These are phyloP conservation scores for Pachysandra terminalis DNA, from an alignment of 164 flowering plant genomes.

Conservation along the genomic window DNA sequence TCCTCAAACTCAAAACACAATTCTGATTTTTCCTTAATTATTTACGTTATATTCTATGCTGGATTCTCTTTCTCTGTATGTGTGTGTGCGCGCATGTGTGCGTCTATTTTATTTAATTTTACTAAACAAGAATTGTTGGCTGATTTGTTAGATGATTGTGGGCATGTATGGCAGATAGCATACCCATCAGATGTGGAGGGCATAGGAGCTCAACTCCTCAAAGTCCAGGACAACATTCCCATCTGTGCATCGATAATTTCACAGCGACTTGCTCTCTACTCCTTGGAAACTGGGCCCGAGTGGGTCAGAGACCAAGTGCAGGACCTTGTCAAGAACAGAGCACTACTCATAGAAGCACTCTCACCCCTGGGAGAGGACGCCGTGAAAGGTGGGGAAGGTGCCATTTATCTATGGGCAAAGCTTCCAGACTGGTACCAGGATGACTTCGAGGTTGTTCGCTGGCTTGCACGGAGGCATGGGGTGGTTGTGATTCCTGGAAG, in stretches of 20 bases:
- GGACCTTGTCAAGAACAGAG: slow-evolving; percentile 69
- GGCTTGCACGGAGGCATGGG: slow-evolving; percentile 75
- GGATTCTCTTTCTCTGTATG: background rate
- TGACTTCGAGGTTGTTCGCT: slow-evolving; percentile 70
- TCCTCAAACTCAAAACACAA: background rate
- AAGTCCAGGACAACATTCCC: slow-evolving; percentile 95
- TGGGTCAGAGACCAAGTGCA: slow-evolving; percentile 83
- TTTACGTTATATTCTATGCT: no score
- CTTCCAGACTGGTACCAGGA: slow-evolving; percentile 65
- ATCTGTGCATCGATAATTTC: slow-evolving; percentile 91
- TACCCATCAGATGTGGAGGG: slow-evolving; percentile 78
- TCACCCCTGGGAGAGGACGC: slow-evolving; percentile 73
- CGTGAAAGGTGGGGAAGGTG: slow-evolving; percentile 97
- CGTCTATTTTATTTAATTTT: no score
- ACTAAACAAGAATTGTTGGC: background rate
- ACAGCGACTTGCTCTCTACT: slow-evolving; percentile 77
- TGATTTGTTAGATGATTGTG: background rate
- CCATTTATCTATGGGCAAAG: slow-evolving; percentile 91
- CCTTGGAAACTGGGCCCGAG: slow-evolving; percentile 70
- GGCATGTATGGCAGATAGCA: slow-evolving; percentile 68
- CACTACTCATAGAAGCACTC: slow-evolving; percentile 65
- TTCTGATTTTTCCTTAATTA: background rate
- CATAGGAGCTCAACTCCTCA: slow-evolving; percentile 67
- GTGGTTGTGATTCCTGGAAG: slow-evolving; percentile 82
- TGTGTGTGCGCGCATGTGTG: background rate